Conservation (phyloP, 2,329 filamentous ascomycete species). For the Curvularia hawaiiensis region DNA sequence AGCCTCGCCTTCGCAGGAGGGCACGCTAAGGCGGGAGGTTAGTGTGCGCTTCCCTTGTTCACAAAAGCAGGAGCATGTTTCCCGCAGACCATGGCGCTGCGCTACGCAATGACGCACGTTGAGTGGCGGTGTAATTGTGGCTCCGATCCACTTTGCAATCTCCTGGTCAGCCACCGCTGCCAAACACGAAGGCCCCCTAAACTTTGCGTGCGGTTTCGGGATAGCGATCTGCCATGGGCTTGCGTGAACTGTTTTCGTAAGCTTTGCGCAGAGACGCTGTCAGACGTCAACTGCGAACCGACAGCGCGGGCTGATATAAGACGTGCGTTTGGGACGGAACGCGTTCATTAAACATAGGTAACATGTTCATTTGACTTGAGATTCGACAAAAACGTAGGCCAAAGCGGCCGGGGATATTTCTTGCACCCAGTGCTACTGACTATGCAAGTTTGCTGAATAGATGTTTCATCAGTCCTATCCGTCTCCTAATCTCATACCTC, state of each 20-base stretch:
- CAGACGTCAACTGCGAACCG: background rate
- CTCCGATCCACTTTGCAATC: constrained; percentile 15
- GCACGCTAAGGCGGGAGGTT: constrained; percentile 4
- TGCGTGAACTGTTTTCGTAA: constrained; percentile 10
- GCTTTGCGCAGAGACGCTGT: background rate
- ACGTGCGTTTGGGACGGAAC: background rate
- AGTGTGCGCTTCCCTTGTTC: background rate
- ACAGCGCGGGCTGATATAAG: background rate
- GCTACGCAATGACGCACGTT: constrained; percentile 6
- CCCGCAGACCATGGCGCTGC: background rate
- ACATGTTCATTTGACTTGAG: background rate
- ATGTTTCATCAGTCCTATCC: background rate
- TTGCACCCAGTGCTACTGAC: background rate
- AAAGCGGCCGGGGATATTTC: background rate
- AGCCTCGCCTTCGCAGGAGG: background rate
- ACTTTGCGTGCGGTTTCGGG: background rate
- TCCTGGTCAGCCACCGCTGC: constrained; percentile 3
- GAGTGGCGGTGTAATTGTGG: constrained; percentile 15
- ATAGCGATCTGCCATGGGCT: constrained; percentile 6
- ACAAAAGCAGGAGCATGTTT: background rate
- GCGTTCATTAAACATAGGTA: background rate
- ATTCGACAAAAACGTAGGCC: background rate
- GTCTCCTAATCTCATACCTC: constrained; percentile 5
- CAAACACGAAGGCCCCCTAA: background rate
- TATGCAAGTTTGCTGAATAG: background rate